Percentiles rank a stretch among this genome's conserved stretches.
phyloP scores from a whole-genome alignment of 2,329 filamentous ascomycete genomes.

The Colletotrichum incanum region DNA sequence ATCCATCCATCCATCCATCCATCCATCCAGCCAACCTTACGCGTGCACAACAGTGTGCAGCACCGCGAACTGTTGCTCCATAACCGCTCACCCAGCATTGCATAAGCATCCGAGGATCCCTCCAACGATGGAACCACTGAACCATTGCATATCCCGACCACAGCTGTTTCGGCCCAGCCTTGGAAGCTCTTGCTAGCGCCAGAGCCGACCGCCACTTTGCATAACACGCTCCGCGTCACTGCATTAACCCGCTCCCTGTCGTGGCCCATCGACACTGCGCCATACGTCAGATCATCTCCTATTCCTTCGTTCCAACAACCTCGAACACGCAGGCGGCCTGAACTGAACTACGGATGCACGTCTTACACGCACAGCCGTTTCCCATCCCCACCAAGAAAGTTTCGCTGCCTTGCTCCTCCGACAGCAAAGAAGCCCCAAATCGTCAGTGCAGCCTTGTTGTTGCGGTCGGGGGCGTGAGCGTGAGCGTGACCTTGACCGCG shows the following conservation, averaged over 20 bases:
- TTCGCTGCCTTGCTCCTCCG: slow-evolving; percentile 26
- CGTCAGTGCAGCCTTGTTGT: slow-evolving; percentile 30
- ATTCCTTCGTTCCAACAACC: slow-evolving; percentile 4
- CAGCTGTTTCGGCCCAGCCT: slow-evolving; percentile 26
- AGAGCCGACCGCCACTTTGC: slow-evolving; percentile 26
- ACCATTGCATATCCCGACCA: slow-evolving; percentile 30
- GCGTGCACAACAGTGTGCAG: background rate
- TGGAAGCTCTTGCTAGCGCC: slow-evolving; percentile 7
- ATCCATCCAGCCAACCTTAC: background rate
- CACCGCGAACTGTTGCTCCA: slow-evolving; percentile 16
- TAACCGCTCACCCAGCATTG: background rate
- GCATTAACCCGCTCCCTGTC: slow-evolving; percentile 35
- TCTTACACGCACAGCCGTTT: slow-evolving; percentile 13
- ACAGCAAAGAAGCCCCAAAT: background rate
- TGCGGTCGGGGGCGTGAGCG: too few relatives aligned
- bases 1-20: background rate
- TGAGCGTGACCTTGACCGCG: slow-evolving; percentile 15
- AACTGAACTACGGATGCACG: slow-evolving; percentile 15
- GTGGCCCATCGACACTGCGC: slow-evolving; percentile 23
- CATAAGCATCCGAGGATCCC: slow-evolving; percentile 5
- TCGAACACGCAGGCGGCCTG: background rate
- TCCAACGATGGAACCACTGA: slow-evolving; percentile 11
- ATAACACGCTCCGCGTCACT: slow-evolving; percentile 35
- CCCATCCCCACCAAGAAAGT: slow-evolving; percentile 32
- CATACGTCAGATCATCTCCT: slow-evolving; percentile 41